phyloP scores from a whole-genome alignment of 2,329 filamentous ascomycete genomes.

The Sclerotinia glacialis region DNA sequence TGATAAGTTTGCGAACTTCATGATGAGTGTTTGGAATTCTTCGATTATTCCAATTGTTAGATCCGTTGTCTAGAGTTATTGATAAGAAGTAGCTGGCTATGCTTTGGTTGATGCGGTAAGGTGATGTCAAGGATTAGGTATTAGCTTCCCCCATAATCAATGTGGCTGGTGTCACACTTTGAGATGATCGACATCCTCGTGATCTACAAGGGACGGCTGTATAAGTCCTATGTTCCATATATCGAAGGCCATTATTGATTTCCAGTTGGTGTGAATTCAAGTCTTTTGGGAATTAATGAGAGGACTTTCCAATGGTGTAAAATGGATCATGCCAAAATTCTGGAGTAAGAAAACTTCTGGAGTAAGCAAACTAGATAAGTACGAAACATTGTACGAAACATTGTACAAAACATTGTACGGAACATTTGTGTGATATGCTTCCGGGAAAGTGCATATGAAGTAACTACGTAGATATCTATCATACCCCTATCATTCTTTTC shows the following conservation, averaged over 20 bases:
- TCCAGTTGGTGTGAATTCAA: too few species aligned
- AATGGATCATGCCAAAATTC: too few species aligned
- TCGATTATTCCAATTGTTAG: background rate
- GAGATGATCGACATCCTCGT: background rate
- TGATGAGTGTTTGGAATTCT: constrained; percentile 34
- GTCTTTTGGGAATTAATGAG: too few species aligned
- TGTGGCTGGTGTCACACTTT: constrained; percentile 13
- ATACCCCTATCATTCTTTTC: background rate
- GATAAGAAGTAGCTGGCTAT: constrained; percentile 1
- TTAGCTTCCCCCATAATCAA: background rate
- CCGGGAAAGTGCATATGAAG: too few species aligned
- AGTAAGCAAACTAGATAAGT: too few species aligned
- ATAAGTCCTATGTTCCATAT: too few species aligned
- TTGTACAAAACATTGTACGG: background rate
- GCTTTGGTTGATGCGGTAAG: background rate
- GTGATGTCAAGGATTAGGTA: constrained; percentile 2
- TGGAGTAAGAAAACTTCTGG: too few species aligned
- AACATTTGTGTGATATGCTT: background rate
- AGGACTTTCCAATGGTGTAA: too few species aligned
- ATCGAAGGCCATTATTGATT: too few species aligned
- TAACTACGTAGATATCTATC: background rate
- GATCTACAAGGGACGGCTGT: too few species aligned
- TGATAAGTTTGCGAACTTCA: constrained; percentile 52
- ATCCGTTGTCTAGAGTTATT: background rate
- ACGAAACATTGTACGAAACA: background rate